Evolutionary conservation across 805 yeast species (phyloP), one percentile per base, ranked within the genome.

Genomic region (Starmerella ratchasimensis): DNA sequence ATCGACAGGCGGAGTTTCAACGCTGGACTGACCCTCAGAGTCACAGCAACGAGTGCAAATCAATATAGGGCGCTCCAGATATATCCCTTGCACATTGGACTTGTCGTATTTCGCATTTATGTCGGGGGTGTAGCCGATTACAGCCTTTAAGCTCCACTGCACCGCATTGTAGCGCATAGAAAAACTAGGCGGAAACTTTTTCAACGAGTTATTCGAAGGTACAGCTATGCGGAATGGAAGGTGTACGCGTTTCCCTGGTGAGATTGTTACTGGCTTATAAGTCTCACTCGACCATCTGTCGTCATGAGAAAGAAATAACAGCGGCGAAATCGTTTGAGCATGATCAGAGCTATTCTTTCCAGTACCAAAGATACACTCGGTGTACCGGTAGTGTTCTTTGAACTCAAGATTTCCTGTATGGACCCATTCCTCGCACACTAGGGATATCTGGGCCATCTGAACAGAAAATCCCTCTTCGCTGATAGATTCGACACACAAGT

Each of bases 381-480:
- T 27, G 16, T 18, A 13, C 10, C 36, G 34, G 32, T 15, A 40
- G 27, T 40, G 44, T 32, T 40, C 44, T 14, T 29, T 32, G 32
- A 40, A 40, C 30, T 40, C 44, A n/a, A 40, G 40, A 18, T 26
- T 23, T 18, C 27, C 39, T 10, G 41, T 36, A 20, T 40, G 44
- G 8, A 40, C 44, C 44, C 44, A 40, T 16, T 40, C 44, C 28
- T 40, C 44, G 26, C 44, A 40, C 8, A 33, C 17, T 10, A 40
- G 21, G 13, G 38, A 31, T 14, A 29, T 35, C 19, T 31, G 36
- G n/a, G 28, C 25, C 7, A 23, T 10, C 18, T 33, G 15, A 17
- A 40, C 15, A n/a, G 19, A 3, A 16, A 14, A 7, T 3, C 17
- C 3, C 20, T 16, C 10, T 6, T 19, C 9, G 22, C 38, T 17